Percentiles rank a stretch among this genome's conserved stretches.
Evolutionary conservation across 2,329 filamentous ascomycete genomes (phyloP).

Genomic region (Botrytis medusae): DNA sequence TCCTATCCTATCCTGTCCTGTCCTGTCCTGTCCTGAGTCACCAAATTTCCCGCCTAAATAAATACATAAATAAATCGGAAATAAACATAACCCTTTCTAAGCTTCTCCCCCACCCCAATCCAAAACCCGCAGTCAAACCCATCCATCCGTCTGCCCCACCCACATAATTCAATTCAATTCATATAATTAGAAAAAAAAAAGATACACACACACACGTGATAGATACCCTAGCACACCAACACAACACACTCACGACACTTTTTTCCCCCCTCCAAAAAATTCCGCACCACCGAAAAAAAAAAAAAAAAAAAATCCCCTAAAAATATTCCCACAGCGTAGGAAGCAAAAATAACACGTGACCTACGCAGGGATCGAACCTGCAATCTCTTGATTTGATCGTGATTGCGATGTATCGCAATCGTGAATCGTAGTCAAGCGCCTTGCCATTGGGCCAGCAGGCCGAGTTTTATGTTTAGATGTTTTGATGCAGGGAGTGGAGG

Average conservation of each 20-base stretch:
- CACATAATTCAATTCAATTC: no score
- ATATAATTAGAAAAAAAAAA: no score
- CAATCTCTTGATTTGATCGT: slow-evolving; percentile 46
- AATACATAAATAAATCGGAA: no score
- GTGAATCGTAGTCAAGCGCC: slow-evolving; percentile 51
- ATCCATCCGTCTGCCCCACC: no score
- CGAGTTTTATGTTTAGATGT: fast-evolving
- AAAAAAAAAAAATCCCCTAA: no score
- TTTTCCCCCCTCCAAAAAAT: no score
- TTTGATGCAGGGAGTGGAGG: fast-evolving
- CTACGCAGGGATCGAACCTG: slow-evolving; percentile 45
- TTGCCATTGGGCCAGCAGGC: slow-evolving; percentile 47
- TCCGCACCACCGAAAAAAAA: background rate
- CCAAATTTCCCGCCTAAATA: background rate
- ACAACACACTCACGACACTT: no score
- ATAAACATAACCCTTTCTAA: background rate
- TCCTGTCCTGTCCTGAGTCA: background rate
- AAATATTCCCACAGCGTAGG: no score
- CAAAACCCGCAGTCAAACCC: background rate
- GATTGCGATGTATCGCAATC: no score
- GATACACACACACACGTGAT: no score
- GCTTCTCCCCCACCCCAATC: background rate
- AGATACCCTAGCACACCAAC: no score
- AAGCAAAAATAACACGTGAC: slow-evolving; percentile 23
- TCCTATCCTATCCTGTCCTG: background rate